Conservation (phyloP, 495 filamentous ascomycete species). For the Neurospora terricola region DNA sequence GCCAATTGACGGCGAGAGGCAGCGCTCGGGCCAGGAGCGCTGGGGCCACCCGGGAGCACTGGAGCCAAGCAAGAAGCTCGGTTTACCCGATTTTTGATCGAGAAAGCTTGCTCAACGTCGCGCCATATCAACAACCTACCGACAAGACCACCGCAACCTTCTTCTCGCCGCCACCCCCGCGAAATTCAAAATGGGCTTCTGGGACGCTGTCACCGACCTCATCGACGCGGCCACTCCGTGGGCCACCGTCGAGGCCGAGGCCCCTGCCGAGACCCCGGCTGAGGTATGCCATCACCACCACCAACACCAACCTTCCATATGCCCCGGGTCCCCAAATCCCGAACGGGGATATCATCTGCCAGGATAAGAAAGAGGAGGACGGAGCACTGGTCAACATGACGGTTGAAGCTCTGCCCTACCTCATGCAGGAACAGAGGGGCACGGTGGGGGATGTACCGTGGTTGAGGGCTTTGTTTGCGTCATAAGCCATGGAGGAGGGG, state of each 20-base stretch:
- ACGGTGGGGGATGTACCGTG: conserved; percentile 12
- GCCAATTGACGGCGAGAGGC: background rate
- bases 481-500: background rate
- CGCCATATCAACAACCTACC: conserved; percentile 11
- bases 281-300: background rate
- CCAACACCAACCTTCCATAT: background rate
- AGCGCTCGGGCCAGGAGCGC: background rate
- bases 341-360: background rate
- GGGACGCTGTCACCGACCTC: conserved; percentile 43
- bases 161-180: background rate
- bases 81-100: conserved; percentile 24
- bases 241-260: conserved; percentile 46
- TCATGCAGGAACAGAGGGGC: conserved; percentile 2
- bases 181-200: conserved; percentile 43
- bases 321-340: background rate
- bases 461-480: conserved; percentile 2
- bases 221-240: conserved; percentile 47
- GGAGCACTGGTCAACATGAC: background rate
- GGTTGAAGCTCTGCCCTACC: background rate
- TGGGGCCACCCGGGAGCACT: background rate
- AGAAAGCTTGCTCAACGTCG: conserved; percentile 23
- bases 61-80: background rate
- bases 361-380: background rate
- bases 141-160: background rate
- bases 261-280: conserved; percentile 29